Base-by-base conservation (phyloP, 1,139 yeast species). In the Wickerhamiella pararugosa region DNA sequence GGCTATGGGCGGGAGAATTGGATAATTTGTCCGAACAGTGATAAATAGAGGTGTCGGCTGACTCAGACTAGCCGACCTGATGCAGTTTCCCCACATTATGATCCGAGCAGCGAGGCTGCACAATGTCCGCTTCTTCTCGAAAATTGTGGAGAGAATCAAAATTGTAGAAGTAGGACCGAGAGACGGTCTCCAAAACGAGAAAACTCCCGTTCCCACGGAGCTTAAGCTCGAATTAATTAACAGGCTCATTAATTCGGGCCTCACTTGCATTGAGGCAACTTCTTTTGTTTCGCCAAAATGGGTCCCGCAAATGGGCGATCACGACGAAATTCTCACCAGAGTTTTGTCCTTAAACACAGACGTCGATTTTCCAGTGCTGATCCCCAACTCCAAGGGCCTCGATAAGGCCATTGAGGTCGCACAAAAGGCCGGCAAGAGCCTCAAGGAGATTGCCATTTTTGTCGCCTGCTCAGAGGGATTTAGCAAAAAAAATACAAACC, bases 221-320 rank as follows among this genome's bases (percentile, higher is more conserved):
- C 49, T 49, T 29, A 60, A 60, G 41, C 50, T 57, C 25, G 54
- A 55, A 33, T 55, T 60, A 29, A 57, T 60, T 27, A 55, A 54
- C 33, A 50, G 55, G n/a, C 51, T 60, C 11, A 54, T 57, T 3
- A 31, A 46, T 1, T 46, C 59, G 21, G 63, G 63, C n/a, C 40
- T 60, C 9, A 47, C 49, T 35, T 52, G 48, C 15, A 53, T 60
- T 26, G 64, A 60, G 41, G 54, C 52, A 6, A 56, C 64, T 2
- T 53, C 63, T 4, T 60, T 60, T 48, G 64, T 60, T n/a, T 56
- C 62, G 5, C 63, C 62, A 5, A 60, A 60, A 43, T 60, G 64
- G 63, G 62, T 60, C 6, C 64, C 64, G 26, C 64, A 60, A 43
- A 55, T 59, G 59, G 56, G 53, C 7, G 62, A 59, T 40, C 49